A percentile compares a stretch with the other conserved stretches of the same genome.
phyloP scores from a whole-genome alignment of 371 early-diverging fungal species.

The Phascolomyces articulosus region DNA sequence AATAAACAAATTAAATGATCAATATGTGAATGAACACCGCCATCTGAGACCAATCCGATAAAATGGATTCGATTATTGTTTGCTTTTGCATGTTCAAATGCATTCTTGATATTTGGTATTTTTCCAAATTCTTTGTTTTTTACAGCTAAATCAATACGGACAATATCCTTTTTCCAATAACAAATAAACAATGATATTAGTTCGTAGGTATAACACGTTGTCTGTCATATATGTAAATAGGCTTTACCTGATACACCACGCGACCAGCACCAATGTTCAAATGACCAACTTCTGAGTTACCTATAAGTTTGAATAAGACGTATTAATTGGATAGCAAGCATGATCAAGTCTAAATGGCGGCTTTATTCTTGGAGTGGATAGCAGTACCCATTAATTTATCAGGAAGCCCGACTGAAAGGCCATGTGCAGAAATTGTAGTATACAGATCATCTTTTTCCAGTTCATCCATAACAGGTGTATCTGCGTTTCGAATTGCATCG shows the following conservation, averaged over 20 bases:
- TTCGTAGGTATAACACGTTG: neutral
- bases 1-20: constrained; percentile 90
- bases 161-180: constrained; percentile 79
- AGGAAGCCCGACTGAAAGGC: constrained; percentile 97
- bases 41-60: constrained; percentile 97
- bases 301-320: neutral
- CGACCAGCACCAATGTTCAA: constrained; percentile 99
- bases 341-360: too few species aligned
- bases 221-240: too few species aligned
- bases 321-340: too few species aligned
- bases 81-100: constrained; percentile 84
- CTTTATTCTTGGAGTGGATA: too few species aligned
- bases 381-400: constrained; percentile 99
- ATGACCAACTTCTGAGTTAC: constrained; percentile 99
- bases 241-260: constrained; percentile 95
- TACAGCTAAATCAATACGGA: constrained; percentile 92
- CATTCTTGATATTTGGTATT: constrained; percentile 75
- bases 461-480: constrained; percentile 91
- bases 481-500: constrained; percentile 92
- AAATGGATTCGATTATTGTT: constrained; percentile 93
- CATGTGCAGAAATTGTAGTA: constrained; percentile 91
- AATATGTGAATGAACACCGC: constrained; percentile 99
- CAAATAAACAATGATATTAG: neutral
- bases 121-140: constrained; percentile 77
- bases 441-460: constrained; percentile 77